phyloP scores from a whole-genome alignment of 495 filamentous ascomycete species.

The Apiosordaria backusii region DNA sequence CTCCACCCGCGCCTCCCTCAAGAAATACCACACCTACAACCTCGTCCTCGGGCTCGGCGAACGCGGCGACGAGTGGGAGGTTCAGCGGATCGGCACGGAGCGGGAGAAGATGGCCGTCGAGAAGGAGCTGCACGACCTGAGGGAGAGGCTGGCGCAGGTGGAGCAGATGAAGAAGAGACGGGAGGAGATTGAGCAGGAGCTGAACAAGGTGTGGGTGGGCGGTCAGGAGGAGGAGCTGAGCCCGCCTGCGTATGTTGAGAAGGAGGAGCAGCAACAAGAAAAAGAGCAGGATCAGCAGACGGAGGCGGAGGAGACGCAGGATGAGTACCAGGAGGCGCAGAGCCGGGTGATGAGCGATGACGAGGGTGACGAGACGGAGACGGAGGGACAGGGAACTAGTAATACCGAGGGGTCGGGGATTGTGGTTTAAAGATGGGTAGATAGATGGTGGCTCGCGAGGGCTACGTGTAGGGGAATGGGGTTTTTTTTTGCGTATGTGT shows the following conservation, averaged over 20 bases:
- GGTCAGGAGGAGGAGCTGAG: slow-evolving; percentile 41
- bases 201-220: slow-evolving; percentile 56
- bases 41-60: slow-evolving; percentile 74
- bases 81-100: slow-evolving; percentile 89
- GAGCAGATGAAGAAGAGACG: slow-evolving; percentile 77
- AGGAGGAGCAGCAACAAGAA: slow-evolving; percentile 8
- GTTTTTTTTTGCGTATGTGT: neutral
- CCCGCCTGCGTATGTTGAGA: slow-evolving; percentile 41
- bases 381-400: neutral
- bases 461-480: neutral
- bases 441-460: neutral
- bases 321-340: slow-evolving; percentile 6
- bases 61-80: slow-evolving; percentile 68
- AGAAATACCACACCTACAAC: slow-evolving; percentile 91
- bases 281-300: neutral
- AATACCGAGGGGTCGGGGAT: neutral
- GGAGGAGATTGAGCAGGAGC: slow-evolving; percentile 62
- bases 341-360: neutral
- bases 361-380: slow-evolving; percentile 3
- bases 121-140: slow-evolving; percentile 79
- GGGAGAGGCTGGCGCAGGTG: slow-evolving; percentile 72
- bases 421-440: neutral
- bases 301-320: slow-evolving; percentile 6
- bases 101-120: slow-evolving; percentile 88
- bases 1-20: slow-evolving; percentile 85